Base-by-base conservation (phyloP, 176 grass and related monocot species). In the Musa beccarii region DNA sequence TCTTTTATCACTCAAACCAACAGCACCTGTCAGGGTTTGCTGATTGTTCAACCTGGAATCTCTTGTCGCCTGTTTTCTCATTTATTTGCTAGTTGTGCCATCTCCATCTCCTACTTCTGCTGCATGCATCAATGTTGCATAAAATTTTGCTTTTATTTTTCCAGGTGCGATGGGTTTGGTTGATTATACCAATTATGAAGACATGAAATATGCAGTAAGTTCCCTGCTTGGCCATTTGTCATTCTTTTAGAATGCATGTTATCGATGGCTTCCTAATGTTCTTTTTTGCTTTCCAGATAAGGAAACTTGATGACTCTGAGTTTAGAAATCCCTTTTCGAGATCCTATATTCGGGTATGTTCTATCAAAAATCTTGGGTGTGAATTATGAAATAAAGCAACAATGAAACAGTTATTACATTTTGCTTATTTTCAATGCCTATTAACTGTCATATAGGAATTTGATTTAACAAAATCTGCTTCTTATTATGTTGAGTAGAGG, bases 131-230 rank as follows among this genome's bases (percentile, higher is more conserved):
- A 43, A 49, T 29, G 67, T 49, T 8, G 43, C 66, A 8, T 55
- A 52, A 13, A 28, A 14, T 1, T n/a, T 74, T 17, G 1, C 3
- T 28, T 16, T 56, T 64, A 20, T 20, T 63, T 22, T 11, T 25
- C 66, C 61, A 77, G 75, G 75, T 53, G 61, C 59, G 5, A 77
- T 77, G 75, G 75, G 75, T 77, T 77, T 77, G 63, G 75, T 77
- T 53, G 75, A 77, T 26, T 77, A 77, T 53, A 77, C 75, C 19
- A 77, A 77, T 77, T 54, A 29, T 54, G 75, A 77, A 23, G 75
- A 77, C 62, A 77, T 77, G 75, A 77, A 77, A 65, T 77, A 77
- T 77, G 75, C 75, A 66, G 75, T 77, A 77, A 77, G 75, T 51
- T 51, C n/a, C 43, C 1, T 19, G 6, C 15, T 51, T 20, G 19